Conservation (phyloP, 768 basidiomycete genomes). For the Naganishia vaughanmartiniae region DNA sequence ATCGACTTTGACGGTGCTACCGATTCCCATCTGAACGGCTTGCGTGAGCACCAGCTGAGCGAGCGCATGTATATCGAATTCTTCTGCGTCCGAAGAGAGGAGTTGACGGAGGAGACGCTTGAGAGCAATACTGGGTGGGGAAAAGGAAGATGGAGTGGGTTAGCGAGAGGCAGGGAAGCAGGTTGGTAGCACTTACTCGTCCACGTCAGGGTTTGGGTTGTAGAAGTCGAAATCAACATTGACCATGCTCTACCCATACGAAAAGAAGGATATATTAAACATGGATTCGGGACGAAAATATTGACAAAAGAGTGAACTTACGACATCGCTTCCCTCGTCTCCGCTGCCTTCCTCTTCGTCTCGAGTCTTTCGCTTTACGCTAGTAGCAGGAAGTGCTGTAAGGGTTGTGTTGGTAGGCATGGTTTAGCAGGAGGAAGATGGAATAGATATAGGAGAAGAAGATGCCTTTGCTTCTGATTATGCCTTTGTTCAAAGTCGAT, state of each 20-base stretch:
- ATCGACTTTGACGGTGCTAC: conserved; percentile 90
- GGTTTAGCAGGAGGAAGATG: too few relatives aligned
- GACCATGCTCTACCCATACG: conserved; percentile 60
- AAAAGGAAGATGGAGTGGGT: not conserved
- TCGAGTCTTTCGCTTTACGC: conserved; percentile 43
- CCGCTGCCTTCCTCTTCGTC: conserved; percentile 44
- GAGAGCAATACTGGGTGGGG: conserved; percentile 55
- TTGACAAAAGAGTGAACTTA: conserved; percentile 29
- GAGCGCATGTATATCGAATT: conserved; percentile 68
- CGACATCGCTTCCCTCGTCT: conserved; percentile 49
- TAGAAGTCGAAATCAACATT: conserved; percentile 94
- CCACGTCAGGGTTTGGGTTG: conserved; percentile 82
- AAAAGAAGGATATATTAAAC: too few relatives aligned
- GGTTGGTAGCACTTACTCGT: conserved; percentile 55
- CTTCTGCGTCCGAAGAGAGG: conserved; percentile 75
- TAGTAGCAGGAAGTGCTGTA: conserved; percentile 32
- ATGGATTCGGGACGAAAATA: too few relatives aligned
- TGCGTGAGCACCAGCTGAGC: conserved; percentile 75
- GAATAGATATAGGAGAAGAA: not conserved
- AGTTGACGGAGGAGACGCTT: conserved; percentile 56
- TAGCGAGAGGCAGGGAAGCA: not conserved
- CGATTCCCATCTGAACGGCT: conserved; percentile 60
- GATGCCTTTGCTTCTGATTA: not conserved
- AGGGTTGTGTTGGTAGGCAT: conserved; percentile 19
- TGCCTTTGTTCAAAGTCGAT: not conserved